These are phyloP conservation scores for Lathyrus aphaca DNA, from an alignment of 306 rosid species.

Conservation along the genomic window DNA sequence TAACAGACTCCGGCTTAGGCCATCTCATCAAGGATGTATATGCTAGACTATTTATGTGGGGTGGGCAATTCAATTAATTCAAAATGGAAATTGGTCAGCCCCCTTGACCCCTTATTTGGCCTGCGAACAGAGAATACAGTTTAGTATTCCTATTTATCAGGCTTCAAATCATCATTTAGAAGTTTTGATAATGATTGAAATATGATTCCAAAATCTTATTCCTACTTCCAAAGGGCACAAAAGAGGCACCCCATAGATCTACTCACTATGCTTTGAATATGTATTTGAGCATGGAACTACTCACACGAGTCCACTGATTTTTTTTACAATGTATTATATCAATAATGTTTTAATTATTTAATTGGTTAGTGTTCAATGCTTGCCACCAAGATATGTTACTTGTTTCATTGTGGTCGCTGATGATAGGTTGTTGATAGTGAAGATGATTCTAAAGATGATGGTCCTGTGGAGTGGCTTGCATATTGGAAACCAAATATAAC, in stretches of 20 bases:
- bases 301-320: not conserved
- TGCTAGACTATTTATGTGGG: not conserved
- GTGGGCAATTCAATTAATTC: not conserved
- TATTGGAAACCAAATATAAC: conserved; percentile 92
- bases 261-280: conserved; percentile 17
- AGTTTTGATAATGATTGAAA: conserved; percentile 18
- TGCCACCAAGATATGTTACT: not conserved
- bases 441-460: conserved; percentile 64
- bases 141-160: not conserved
- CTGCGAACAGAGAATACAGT: conserved; percentile 13
- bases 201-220: not conserved
- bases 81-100: not conserved
- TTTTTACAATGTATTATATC: not conserved
- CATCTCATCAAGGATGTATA: not conserved
- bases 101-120: not conserved
- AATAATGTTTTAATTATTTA: conserved; percentile 11
- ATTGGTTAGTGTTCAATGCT: conserved; percentile 31
- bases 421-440: conserved; percentile 63
- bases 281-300: conserved; percentile 11
- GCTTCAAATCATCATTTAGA: conserved; percentile 4
- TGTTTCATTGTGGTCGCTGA: conserved; percentile 33
- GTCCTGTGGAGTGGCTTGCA: conserved; percentile 79
- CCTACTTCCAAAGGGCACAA: not conserved
- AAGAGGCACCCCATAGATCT: conserved; percentile 6
- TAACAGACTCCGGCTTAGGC: not conserved